Evolutionary conservation across 202 grass and related monocot genomes (phyloP), one percentile per base, ranked within the genome.

Genomic region (Alloteropsis angusta): DNA sequence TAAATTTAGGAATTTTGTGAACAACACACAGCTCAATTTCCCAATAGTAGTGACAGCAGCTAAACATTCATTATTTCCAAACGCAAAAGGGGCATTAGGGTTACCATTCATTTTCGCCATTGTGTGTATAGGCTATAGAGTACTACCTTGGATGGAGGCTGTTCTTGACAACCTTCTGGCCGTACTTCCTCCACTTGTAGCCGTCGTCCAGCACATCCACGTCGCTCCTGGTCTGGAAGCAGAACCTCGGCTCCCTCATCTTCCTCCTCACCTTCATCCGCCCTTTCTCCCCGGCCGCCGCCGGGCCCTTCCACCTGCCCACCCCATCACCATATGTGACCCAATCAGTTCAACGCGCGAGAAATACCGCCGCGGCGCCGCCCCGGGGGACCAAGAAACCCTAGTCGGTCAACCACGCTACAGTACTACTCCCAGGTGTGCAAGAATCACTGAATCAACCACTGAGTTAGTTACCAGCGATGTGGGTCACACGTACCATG

Each of bases 141-240:
- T 56, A 56, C 2, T 93, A 97, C 95, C 95, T 97, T 50, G 95
- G 95, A 65, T 97, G 95, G 9, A 97, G 89, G 70, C 91, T 94
- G 80, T 97, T 97, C 88, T 97, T 97, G 73, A 97, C 95, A 76
- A 97, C 85, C 86, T 97, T 97, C 81, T 97, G 95, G 8, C 95
- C 95, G 56, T 97, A 97, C 80, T 97, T 97, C 76, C 95, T 88
- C 95, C 95, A 97, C 73, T 94, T 97, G 87, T 97, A 97, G 18
- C 94, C 94, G 71, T 97, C 95, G 75, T 97, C 95, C 54, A 97
- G 75, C 22, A 97, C 91, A 87, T 97, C 91, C 15, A 97, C 80
- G 59, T 97, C 91, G 65, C 95, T 97, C 85, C 95, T 94, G 44
- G 95, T 97, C 78, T 97, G 95, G 87, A 97, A 97, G 86, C 91